Evolutionary conservation across 2,329 filamentous ascomycete genomes (phyloP), one percentile per base, ranked within the genome.

Genomic region (Akanthomyces lecanii): DNA sequence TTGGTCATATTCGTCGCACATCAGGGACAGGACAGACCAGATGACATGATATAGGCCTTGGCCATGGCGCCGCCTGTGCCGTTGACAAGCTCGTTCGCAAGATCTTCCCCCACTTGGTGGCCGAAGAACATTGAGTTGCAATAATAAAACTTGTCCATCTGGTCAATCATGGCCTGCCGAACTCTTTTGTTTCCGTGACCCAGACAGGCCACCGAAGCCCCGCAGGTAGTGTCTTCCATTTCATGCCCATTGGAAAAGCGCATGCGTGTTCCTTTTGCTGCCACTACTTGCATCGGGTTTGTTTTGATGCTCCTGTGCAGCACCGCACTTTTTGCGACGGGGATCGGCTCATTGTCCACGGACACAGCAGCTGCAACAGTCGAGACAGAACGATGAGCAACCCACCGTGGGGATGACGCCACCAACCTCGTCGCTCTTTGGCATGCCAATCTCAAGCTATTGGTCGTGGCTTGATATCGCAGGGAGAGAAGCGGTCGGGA

Each of bases 81-180:
- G 16, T 67, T 50, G 6, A 76, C 66, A 5, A 76, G 64, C 48
- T 71, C 68, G 8, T 48, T 56, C 11, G 67, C 65, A 18, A 71
- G 54, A 28, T 65, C 62, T 47, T 71, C 68, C 14, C 66, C 66
- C 11, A 65, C 44, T 18, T 65, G 62, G 30, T 68, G 66, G 47
- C 70, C 71, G 25, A 71, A 71, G 68, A 56, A 18, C 61, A 59
- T 63, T 3, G 61, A 63, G 45, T 64, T 57, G 62, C 59, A 61
- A 45, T 59, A 64, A 45, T 28, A 66, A 57, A 64, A 56, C 40
- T 64, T 57, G 45, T 64, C 54, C 30, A 64, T 53, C 23, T 64
- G 63, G 38, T 54, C 47, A 47, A 63, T 58, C 38, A 83, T 74
- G 5, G 80, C 77, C 70, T 81, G 76, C 16, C 83, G 54, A 16